phyloP scores from a whole-genome alignment of 2,329 filamentous ascomycete genomes.

The Aspergillus carbonarius region DNA sequence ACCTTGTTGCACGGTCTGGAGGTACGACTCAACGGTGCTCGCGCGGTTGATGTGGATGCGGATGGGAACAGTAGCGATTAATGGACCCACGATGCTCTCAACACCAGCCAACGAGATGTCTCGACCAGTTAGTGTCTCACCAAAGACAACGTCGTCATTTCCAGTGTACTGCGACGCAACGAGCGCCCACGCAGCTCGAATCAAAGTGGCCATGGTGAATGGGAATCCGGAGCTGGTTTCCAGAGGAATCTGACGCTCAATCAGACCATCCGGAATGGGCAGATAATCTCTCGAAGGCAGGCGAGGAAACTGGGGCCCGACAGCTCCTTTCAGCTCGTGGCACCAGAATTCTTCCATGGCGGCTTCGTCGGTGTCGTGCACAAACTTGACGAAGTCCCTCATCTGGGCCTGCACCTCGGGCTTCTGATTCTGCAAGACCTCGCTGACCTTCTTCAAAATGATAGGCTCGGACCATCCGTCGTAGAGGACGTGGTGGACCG shows the following conservation, averaged over 20 bases:
- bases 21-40: conserved; percentile 28
- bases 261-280: conserved; percentile 43
- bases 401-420: conserved; percentile 33
- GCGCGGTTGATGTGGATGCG: conserved; percentile 39
- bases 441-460: conserved; percentile 35
- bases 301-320: conserved; percentile 51
- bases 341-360: conserved; percentile 51
- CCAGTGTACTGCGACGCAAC: conserved; percentile 47
- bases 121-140: conserved; percentile 52
- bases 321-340: conserved; percentile 45
- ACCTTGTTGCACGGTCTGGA: conserved; percentile 32
- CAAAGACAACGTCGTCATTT: conserved; percentile 50
- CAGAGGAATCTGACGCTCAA: conserved; percentile 44
- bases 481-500: conserved; percentile 53
- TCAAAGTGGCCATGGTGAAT: conserved; percentile 49
- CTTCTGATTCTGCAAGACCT: conserved; percentile 23
- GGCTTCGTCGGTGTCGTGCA: conserved; percentile 43
- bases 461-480: conserved; percentile 49
- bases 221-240: conserved; percentile 22
- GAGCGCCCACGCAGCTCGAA: conserved; percentile 51
- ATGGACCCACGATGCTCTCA: conserved; percentile 50
- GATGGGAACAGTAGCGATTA: conserved; percentile 51
- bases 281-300: conserved; percentile 50
- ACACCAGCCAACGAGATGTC: conserved; percentile 47
- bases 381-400: conserved; percentile 51